Evolutionary conservation across 495 filamentous ascomycete genomes (phyloP).

Genomic region (Penicillium turbatum): DNA sequence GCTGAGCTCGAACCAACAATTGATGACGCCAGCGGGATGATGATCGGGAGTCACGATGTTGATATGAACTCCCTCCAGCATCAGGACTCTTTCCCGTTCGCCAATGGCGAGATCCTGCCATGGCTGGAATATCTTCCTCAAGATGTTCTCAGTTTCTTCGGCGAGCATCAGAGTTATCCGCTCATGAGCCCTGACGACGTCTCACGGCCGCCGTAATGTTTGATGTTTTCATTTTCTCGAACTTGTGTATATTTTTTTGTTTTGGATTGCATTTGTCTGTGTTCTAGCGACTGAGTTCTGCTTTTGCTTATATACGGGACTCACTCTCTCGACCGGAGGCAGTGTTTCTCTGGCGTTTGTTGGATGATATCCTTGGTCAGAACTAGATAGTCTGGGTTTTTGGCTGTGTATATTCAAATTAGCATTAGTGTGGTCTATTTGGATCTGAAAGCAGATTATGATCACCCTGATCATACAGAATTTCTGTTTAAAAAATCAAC

Average conservation of each 20-base stretch:
- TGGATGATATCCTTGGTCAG: constrained; percentile 4
- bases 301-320: neutral
- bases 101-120: constrained; percentile 56
- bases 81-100: constrained; percentile 41
- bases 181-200: constrained; percentile 35
- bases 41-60: constrained; percentile 68
- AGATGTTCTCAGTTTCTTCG: constrained; percentile 56
- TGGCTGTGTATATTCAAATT: neutral
- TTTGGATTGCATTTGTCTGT: constrained; percentile 11
- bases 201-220: constrained; percentile 22
- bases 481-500: neutral
- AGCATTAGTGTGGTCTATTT: neutral
- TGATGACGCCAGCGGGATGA: constrained; percentile 46
- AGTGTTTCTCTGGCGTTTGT: neutral
- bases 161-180: constrained; percentile 37
- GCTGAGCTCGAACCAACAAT: constrained; percentile 34
- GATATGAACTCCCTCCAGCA: constrained; percentile 52
- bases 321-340: neutral
- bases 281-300: constrained; percentile 11
- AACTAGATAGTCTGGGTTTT: neutral
- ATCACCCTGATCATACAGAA: neutral
- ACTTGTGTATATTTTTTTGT: constrained; percentile 15
- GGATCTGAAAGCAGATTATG: neutral
- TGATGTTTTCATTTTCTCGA: constrained; percentile 12
- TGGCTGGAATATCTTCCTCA: constrained; percentile 68